phyloP scores from a whole-genome alignment of 768 basidiomycete species.

The Paxillus rubicundulus region DNA sequence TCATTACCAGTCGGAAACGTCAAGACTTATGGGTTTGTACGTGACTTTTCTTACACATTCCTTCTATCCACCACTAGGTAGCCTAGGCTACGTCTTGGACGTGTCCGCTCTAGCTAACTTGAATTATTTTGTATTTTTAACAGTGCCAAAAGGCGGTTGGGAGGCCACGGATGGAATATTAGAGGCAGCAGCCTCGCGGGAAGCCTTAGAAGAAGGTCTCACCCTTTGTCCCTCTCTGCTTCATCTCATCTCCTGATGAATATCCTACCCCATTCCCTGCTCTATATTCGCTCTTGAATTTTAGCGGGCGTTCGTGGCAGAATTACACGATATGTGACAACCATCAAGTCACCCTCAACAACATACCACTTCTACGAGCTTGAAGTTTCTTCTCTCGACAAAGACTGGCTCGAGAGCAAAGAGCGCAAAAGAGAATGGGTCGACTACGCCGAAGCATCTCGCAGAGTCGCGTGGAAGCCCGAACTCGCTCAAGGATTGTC shows the following conservation, averaged over 20 bases:
- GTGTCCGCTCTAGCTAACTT: constrained; percentile 8
- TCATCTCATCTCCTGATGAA: constrained; percentile 70
- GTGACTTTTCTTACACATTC: constrained; percentile 36
- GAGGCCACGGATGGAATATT: constrained; percentile 77
- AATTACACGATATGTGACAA: constrained; percentile 82
- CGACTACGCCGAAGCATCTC: constrained; percentile 77
- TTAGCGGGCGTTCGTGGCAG: constrained; percentile 85
- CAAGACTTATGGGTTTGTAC: constrained; percentile 85
- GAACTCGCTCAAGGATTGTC: constrained; percentile 77
- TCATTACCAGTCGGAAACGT: constrained; percentile 82
- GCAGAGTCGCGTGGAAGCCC: constrained; percentile 78
- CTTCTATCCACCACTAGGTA: background rate
- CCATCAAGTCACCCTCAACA: constrained; percentile 72
- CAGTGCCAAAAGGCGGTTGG: constrained; percentile 94
- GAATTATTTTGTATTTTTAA: constrained; percentile 2
- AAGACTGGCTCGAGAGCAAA: constrained; percentile 76
- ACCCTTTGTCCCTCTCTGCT: constrained; percentile 74
- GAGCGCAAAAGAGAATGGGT: constrained; percentile 88
- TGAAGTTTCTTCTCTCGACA: constrained; percentile 73
- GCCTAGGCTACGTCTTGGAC: background rate
- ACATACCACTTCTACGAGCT: constrained; percentile 92
- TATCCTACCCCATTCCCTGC: constrained; percentile 42
- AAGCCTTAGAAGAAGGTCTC: constrained; percentile 97
- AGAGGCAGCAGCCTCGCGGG: constrained; percentile 86
- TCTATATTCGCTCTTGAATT: constrained; percentile 28